These are phyloP conservation scores for Cyphellophora europaea DNA, from an alignment of 2,329 filamentous ascomycete genomes.

Conservation along the genomic window DNA sequence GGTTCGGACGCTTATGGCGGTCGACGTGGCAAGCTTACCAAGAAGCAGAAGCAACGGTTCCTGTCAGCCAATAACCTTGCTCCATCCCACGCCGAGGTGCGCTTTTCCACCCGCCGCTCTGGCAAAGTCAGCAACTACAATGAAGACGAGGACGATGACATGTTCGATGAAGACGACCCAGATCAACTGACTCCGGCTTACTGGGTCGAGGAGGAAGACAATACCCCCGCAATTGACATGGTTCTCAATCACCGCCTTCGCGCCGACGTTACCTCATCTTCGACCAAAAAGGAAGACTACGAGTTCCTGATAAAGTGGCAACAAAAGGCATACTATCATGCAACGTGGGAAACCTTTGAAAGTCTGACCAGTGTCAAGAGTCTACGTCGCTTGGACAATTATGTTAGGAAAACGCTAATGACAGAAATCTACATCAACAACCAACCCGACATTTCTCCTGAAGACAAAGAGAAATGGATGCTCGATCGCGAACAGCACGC, in stretches of 20 bases:
- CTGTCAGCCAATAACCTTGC: conserved; percentile 55
- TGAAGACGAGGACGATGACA: conserved; percentile 53
- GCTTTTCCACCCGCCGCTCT: conserved; percentile 73
- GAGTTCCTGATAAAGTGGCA: conserved; percentile 96
- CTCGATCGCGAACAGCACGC: conserved; percentile 88
- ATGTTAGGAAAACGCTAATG: conserved; percentile 73
- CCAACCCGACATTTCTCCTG: conserved; percentile 64
- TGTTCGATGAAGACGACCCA: conserved; percentile 45
- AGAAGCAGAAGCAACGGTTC: conserved; percentile 66
- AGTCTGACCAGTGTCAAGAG: conserved; percentile 69
- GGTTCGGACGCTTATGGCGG: conserved; percentile 67
- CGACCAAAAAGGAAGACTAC: conserved; percentile 60
- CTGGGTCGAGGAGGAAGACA: conserved; percentile 64
- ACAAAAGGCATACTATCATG: conserved; percentile 86
- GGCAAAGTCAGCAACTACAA: conserved; percentile 65
- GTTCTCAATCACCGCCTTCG: conserved; percentile 79
- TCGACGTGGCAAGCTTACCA: conserved; percentile 59
- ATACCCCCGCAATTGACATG: conserved; percentile 77
- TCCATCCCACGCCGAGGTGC: conserved; percentile 66
- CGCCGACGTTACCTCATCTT: conserved; percentile 45
- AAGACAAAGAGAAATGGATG: conserved; percentile 87
- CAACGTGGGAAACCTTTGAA: conserved; percentile 83
- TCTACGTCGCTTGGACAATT: conserved; percentile 86
- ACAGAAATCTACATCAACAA: conserved; percentile 70
- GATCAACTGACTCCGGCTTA: conserved; percentile 59